A percentile compares a stretch with the other conserved stretches of the same genome.
These are phyloP conservation scores for Saprolegnia parasitica DNA, from an alignment of 352 stramenopile genomes.

Conservation along the genomic window DNA sequence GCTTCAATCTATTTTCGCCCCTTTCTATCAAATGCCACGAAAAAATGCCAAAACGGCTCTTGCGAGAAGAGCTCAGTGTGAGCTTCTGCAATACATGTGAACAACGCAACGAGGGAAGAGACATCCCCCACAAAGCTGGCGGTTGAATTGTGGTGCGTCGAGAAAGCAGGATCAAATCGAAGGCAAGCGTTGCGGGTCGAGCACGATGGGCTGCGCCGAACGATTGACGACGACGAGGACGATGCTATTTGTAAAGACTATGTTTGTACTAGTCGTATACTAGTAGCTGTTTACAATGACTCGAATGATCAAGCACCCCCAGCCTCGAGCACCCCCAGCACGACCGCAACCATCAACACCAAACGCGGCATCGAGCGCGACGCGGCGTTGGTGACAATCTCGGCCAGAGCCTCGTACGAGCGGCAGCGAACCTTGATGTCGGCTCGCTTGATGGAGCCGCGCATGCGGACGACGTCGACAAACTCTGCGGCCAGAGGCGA, in stretches of 20 bases:
- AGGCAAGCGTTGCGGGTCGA: too few species aligned
- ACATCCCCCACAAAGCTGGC: too few species aligned
- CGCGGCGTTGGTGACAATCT: neutral
- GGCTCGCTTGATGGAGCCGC: neutral
- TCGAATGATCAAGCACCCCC: neutral
- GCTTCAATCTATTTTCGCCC: neutral
- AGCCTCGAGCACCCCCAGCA: neutral
- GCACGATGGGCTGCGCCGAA: too few species aligned
- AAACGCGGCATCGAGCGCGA: neutral
- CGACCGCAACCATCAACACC: neutral
- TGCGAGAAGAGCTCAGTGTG: neutral
- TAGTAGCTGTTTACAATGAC: neutral
- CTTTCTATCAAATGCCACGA: neutral
- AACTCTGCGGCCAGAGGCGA: neutral
- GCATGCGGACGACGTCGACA: conserved; percentile 2
- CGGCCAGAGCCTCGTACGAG: neutral
- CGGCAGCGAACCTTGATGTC: neutral
- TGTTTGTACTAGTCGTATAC: neutral
- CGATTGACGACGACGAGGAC: neutral
- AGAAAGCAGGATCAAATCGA: too few species aligned
- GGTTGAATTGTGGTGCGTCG: too few species aligned
- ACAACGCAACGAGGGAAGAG: too few species aligned
- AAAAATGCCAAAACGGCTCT: neutral
- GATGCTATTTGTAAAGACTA: neutral
- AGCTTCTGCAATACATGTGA: neutral